Conservation (phyloP, 345 rosid genomes). For the Hevea brasiliensis region DNA sequence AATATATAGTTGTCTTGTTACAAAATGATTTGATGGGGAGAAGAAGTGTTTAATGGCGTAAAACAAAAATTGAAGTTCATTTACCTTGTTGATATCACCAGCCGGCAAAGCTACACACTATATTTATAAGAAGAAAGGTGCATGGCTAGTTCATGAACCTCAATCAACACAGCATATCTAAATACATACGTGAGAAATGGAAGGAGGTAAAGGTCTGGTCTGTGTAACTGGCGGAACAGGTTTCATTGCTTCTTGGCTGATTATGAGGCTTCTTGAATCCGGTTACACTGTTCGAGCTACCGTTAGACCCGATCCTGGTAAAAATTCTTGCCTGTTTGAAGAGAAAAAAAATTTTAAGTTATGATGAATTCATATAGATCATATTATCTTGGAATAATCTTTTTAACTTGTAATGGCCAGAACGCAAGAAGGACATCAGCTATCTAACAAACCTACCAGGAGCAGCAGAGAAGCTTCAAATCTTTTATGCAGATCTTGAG, state of each 20-base stretch:
- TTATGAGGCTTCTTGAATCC: slow-evolving; percentile 13
- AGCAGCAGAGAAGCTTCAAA: slow-evolving; percentile 18
- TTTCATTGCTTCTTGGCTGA: slow-evolving; percentile 14
- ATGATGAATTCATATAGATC: too few relatives aligned
- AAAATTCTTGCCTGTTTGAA: too few relatives aligned
- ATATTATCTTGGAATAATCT: too few relatives aligned
- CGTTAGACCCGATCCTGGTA: slow-evolving; percentile 7
- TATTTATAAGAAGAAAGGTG: too few relatives aligned
- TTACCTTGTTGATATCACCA: too few relatives aligned
- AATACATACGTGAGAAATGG: not conserved
- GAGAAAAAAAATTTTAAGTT: too few relatives aligned
- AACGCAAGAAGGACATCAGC: slow-evolving; percentile 21
- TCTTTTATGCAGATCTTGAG: slow-evolving; percentile 50
- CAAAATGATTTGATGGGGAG: too few relatives aligned
- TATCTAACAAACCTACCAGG: slow-evolving; percentile 25
- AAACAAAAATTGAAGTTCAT: too few relatives aligned
- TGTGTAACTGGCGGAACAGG: slow-evolving; percentile 23
- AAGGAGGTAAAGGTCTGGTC: slow-evolving; percentile 14
- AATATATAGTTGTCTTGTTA: too few relatives aligned
- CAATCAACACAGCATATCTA: not conserved
- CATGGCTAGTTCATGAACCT: too few relatives aligned
- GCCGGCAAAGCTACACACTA: too few relatives aligned
- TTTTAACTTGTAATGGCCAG: not conserved
- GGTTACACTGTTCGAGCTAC: slow-evolving; percentile 18
- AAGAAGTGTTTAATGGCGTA: too few relatives aligned